These are phyloP conservation scores for Fusarium sp. DNA, from an alignment of 2,329 filamentous ascomycete species.

Conservation along the genomic window DNA sequence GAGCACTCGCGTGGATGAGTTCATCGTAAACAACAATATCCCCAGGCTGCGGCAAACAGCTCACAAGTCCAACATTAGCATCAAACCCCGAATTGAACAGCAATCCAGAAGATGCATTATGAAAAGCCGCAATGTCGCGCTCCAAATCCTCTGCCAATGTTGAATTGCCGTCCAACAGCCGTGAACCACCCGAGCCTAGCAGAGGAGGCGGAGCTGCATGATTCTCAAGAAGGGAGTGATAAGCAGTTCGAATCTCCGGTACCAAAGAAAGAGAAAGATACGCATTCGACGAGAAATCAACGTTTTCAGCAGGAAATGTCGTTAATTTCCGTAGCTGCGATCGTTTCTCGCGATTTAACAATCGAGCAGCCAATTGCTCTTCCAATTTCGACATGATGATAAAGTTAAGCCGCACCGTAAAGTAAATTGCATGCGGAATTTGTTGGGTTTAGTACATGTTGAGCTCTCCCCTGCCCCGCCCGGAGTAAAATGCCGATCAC, in stretches of 20 bases:
- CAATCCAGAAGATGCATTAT: conserved; percentile 57
- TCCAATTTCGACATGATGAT: conserved; percentile 42
- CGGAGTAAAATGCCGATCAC: neutral
- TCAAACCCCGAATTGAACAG: conserved; percentile 72
- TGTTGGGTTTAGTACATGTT: conserved; percentile 27
- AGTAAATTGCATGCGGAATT: conserved; percentile 2
- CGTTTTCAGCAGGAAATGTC: conserved; percentile 72
- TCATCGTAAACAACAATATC: conserved; percentile 79
- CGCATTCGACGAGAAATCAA: conserved; percentile 82
- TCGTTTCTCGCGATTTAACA: conserved; percentile 46
- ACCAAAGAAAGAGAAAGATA: conserved; percentile 79
- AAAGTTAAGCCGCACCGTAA: neutral
- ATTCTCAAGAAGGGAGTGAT: conserved; percentile 58
- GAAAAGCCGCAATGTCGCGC: conserved; percentile 58
- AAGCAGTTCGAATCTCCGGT: conserved; percentile 68
- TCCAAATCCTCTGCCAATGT: conserved; percentile 59
- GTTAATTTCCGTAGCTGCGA: conserved; percentile 58
- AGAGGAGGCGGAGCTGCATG: conserved; percentile 35
- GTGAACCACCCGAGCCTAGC: conserved; percentile 64
- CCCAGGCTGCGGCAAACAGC: conserved; percentile 67
- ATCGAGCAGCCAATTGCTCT: conserved; percentile 40
- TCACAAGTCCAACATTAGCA: conserved; percentile 73
- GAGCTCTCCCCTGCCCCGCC: conserved; percentile 15
- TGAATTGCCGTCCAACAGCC: conserved; percentile 64
- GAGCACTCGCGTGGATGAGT: conserved; percentile 80